phyloP scores from a whole-genome alignment of 345 rosid species.

The Populus nigra region DNA sequence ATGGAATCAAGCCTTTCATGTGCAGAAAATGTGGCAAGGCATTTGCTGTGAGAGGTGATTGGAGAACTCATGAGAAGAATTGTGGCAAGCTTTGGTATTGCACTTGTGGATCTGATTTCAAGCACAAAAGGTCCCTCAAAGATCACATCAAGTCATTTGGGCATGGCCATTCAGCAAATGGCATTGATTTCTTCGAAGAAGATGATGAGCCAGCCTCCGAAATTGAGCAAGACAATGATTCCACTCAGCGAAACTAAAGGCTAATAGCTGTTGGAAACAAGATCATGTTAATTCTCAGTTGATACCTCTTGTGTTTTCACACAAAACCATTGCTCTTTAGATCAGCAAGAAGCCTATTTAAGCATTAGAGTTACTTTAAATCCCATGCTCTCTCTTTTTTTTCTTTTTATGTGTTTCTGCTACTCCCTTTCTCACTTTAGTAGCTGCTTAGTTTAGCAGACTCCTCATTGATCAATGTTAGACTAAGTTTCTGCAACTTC shows the following conservation, averaged over 20 bases:
- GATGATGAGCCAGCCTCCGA: slow-evolving; percentile 78
- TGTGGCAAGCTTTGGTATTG: slow-evolving; percentile 98
- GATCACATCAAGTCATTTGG: slow-evolving; percentile 93
- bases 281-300: background rate
- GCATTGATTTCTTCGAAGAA: slow-evolving; percentile 58
- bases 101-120: slow-evolving; percentile 90
- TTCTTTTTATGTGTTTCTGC: background rate
- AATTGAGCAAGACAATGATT: slow-evolving; percentile 56
- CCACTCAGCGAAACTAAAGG: slow-evolving; percentile 25
- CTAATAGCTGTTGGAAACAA: background rate
- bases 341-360: background rate
- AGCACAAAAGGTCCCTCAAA: slow-evolving; percentile 91
- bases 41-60: slow-evolving; percentile 92
- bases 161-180: slow-evolving; percentile 69
- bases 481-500: slow-evolving; percentile 7
- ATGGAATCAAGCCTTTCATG: slow-evolving; percentile 88
- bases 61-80: slow-evolving; percentile 99
- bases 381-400: background rate
- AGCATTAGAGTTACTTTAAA: background rate
- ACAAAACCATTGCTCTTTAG: slow-evolving; percentile 8
- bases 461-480: slow-evolving; percentile 8
- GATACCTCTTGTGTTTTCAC: slow-evolving; percentile 7
- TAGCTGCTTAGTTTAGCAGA: background rate
- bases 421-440: background rate
- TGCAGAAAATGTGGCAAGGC: slow-evolving; percentile 93